phyloP scores from a whole-genome alignment of 1,284 basidiomycete genomes.

The Rhodotorula sp. region DNA sequence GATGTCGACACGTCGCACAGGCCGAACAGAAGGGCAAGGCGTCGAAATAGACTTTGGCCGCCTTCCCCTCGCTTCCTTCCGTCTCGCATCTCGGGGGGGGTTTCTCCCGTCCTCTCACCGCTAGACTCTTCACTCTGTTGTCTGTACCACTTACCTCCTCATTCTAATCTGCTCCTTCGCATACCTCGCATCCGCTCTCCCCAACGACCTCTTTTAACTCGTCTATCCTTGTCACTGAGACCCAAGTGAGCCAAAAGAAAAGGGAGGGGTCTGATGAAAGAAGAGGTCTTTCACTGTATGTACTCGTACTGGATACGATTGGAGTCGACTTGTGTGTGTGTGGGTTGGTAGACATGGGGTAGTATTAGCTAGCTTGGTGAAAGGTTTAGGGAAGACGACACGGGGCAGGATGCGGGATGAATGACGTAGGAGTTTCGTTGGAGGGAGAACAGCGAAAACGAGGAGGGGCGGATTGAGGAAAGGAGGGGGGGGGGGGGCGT shows the following conservation, averaged over 20 bases:
- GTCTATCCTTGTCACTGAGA: too few relatives aligned
- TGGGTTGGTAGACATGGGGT: too few relatives aligned
- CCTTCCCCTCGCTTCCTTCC: not conserved
- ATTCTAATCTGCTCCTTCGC: too few relatives aligned
- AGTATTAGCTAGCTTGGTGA: not conserved
- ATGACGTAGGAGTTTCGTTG: not conserved
- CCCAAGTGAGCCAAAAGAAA: too few relatives aligned
- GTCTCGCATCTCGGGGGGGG: not conserved
- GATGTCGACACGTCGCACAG: too few relatives aligned
- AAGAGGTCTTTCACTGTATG: too few relatives aligned
- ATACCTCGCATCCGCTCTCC: too few relatives aligned
- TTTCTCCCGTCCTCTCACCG: not conserved
- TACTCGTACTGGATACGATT: too few relatives aligned
- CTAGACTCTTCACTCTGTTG: not conserved
- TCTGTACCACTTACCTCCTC: not conserved
- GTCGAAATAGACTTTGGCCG: not conserved
- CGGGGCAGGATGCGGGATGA: not conserved
- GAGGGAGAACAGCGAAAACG: too few relatives aligned
- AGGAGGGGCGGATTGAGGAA: not conserved
- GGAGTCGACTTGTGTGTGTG: too few relatives aligned
- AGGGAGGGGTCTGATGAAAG: too few relatives aligned
- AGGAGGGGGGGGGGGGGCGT: not conserved
- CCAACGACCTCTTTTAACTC: too few relatives aligned
- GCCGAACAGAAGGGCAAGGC: constrained; percentile 8
- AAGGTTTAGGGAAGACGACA: not conserved